These are phyloP conservation scores for Pichia heedii DNA, from an alignment of 805 yeast species.

Conservation along the genomic window DNA sequence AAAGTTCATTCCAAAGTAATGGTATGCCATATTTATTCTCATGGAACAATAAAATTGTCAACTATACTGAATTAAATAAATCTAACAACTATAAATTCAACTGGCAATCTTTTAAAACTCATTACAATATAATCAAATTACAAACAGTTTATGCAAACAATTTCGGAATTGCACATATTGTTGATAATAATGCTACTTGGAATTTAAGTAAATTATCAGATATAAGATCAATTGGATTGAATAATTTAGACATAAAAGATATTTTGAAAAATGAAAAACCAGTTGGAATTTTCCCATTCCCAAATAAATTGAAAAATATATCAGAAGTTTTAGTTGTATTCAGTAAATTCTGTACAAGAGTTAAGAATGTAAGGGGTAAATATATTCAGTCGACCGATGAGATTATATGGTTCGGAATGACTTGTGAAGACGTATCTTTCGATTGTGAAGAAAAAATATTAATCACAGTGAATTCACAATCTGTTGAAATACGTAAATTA, in stretches of 20 bases:
- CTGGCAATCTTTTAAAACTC: slow-evolving; percentile 22
- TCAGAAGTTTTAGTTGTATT: slow-evolving; percentile 25
- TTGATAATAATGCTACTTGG: slow-evolving; percentile 22
- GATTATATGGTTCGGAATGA: slow-evolving; percentile 20
- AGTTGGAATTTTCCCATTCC: slow-evolving; percentile 21
- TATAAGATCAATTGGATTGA: slow-evolving; percentile 20
- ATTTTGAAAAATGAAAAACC: slow-evolving; percentile 21
- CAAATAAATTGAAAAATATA: slow-evolving; percentile 10
- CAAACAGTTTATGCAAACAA: slow-evolving; percentile 21
- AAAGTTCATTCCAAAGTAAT: slow-evolving; percentile 46
- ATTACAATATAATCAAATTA: slow-evolving; percentile 17
- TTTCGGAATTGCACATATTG: slow-evolving; percentile 22
- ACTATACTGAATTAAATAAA: slow-evolving; percentile 26
- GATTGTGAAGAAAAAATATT: slow-evolving; percentile 21
- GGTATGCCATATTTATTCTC: slow-evolving; percentile 34
- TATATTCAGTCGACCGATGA: slow-evolving; percentile 21
- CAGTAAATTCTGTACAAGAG: slow-evolving; percentile 21
- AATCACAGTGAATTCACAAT: slow-evolving; percentile 16
- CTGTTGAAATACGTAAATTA: slow-evolving; percentile 23
- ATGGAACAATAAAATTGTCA: slow-evolving; percentile 40
- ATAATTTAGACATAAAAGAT: slow-evolving; percentile 19
- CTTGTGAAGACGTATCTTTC: slow-evolving; percentile 20
- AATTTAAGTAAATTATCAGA: slow-evolving; percentile 21
- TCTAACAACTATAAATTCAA: slow-evolving; percentile 15
- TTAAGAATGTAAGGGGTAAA: slow-evolving; percentile 16